phyloP scores from a whole-genome alignment of 257 asterid species.

The Solanum bulbocastanum region DNA sequence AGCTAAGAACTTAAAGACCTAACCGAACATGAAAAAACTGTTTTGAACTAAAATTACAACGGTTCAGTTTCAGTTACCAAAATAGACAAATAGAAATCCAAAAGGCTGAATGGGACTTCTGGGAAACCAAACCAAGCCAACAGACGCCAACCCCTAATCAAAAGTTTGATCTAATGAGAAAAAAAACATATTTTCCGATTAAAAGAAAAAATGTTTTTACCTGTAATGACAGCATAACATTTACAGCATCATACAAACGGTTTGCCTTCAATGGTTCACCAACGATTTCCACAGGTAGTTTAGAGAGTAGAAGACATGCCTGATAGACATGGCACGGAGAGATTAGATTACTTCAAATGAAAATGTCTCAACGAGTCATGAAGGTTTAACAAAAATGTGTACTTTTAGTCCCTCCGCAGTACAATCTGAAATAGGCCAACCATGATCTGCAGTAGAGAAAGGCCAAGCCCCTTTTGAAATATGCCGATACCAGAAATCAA shows the following conservation, averaged over 20 bases:
- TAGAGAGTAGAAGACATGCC: slow-evolving; percentile 64
- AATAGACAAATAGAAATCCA: neutral
- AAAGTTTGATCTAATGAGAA: neutral
- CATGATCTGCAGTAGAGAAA: slow-evolving; percentile 89
- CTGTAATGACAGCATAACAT: slow-evolving; percentile 82
- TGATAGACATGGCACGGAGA: neutral
- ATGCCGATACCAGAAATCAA: slow-evolving; percentile 78
- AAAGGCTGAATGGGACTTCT: neutral
- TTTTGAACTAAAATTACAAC: neutral
- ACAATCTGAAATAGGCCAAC: slow-evolving; percentile 99
- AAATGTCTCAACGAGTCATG: neutral
- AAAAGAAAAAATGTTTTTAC: slow-evolving; percentile 17
- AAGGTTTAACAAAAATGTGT: slow-evolving; percentile 1
- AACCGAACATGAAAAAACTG: neutral
- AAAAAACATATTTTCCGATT: neutral
- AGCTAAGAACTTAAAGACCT: neutral
- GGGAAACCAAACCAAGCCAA: neutral
- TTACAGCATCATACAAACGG: slow-evolving; percentile 68
- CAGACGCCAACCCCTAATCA: neutral
- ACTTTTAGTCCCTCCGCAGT: slow-evolving; percentile 95
- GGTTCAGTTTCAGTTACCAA: neutral
- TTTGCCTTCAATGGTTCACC: slow-evolving; percentile 63
- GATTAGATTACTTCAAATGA: neutral
- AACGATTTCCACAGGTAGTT: slow-evolving; percentile 52
- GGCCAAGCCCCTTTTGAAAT: slow-evolving; percentile 99